These are phyloP conservation scores for Clarireedia paspali DNA, from an alignment of 2,329 filamentous ascomycete genomes.

Conservation along the genomic window DNA sequence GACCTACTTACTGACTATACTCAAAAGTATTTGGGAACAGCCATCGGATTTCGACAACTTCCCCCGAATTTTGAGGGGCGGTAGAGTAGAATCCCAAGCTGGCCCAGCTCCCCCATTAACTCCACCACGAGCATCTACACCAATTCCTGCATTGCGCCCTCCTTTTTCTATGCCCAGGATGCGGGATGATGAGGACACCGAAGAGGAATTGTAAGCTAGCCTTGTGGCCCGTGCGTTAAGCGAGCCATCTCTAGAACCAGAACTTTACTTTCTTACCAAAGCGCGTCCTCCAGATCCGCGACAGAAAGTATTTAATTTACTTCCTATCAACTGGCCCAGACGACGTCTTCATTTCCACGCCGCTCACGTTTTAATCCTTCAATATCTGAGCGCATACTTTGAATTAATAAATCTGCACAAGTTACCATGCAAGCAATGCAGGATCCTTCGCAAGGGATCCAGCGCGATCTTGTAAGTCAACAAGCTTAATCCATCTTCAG, in stretches of 20 bases:
- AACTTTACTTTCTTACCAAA: background rate
- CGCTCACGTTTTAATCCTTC: background rate
- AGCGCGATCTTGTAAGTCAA: conserved; percentile 35
- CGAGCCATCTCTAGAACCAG: background rate
- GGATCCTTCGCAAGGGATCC: conserved; percentile 36
- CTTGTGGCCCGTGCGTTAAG: background rate
- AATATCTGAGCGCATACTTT: background rate
- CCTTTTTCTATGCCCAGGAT: too few species aligned
- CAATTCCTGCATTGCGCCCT: too few species aligned
- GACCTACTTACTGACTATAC: too few species aligned
- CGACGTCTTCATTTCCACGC: background rate
- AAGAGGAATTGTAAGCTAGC: background rate
- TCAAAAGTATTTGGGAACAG: too few species aligned
- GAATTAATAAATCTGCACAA: background rate
- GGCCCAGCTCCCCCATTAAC: too few species aligned
- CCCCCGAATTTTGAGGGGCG: too few species aligned
- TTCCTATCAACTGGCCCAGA: background rate
- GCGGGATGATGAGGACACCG: background rate
- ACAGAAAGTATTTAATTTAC: background rate
- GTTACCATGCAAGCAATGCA: conserved; percentile 30
- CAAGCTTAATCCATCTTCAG: conserved; percentile 4
- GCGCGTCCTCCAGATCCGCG: background rate
- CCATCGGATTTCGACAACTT: too few species aligned
- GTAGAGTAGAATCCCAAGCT: too few species aligned
- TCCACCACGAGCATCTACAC: too few species aligned